Base-by-base conservation (phyloP, 2,329 filamentous ascomycete species). In the Phyllosticta citriasiana region DNA sequence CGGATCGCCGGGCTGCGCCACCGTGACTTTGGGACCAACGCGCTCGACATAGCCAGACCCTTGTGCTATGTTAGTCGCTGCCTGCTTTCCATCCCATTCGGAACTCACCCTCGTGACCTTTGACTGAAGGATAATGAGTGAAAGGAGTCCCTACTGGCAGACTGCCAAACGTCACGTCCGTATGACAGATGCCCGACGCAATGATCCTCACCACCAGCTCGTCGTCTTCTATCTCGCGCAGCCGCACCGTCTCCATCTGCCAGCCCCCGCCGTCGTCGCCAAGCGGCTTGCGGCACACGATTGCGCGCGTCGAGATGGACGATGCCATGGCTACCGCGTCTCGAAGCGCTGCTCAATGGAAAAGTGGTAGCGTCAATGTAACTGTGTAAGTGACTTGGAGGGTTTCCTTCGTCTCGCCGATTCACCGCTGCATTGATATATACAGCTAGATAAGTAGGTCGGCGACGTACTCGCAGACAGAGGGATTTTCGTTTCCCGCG, bases 151-250 rank as follows among this genome's bases (percentile, higher is more conserved):
- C 60, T 10, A 69, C 70, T 9, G 69, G 72, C 16, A 72, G 59
- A 8, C 75, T 72, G 2, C 77, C 79, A 57, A 80, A 76, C 27
- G 78, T 69, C 9, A 82, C 66, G 64, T 84, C 82, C 0, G 80
- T 81, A 62, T 84, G 82, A 63, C 82, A 84, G 57, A 84, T 76
- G 0, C 82, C 81, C 0, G 77, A 77, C 0, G 81, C 80, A 0
- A 82, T 72, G 62, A 84, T 78, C 52, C 81, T 78, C 3, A 84
- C 76, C 1, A 83, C 70, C 1, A 83, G 69, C 67, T 84, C 81
- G 30, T 80, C 76, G 1, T 77, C 70, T 10, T 67, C 65, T 1
- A 73, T 69, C n/a, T 72, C 65, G 10, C 75, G 65, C 1, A 77
- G 57, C 14, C 65, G 67, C 12, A 77, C 70, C 16, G 73, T 68